Evolutionary conservation across 1,284 basidiomycete species (phyloP).

Genomic region (Heterobasidion parviporum): DNA sequence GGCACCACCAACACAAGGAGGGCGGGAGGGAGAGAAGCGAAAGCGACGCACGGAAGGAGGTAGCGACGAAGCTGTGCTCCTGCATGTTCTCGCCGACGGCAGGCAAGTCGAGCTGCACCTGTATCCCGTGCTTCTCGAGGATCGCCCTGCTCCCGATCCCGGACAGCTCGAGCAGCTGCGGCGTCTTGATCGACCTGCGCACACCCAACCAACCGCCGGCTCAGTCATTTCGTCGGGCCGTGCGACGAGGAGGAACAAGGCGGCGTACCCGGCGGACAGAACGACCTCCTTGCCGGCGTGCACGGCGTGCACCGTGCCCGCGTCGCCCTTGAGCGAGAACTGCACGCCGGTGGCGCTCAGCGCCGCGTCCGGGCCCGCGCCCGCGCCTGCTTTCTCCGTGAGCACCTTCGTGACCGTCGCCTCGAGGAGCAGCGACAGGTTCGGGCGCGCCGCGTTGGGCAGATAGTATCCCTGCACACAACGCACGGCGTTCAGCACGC

Average conservation of each 20-base stretch:
- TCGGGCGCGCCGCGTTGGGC: neutral
- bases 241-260: neutral
- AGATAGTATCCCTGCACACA: neutral
- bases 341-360: neutral
- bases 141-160: slow-evolving; percentile 2
- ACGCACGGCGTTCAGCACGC: neutral
- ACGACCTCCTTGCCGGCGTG: slow-evolving; percentile 1
- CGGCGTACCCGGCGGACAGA: slow-evolving; percentile 1
- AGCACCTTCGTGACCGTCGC: neutral
- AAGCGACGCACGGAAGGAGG: neutral
- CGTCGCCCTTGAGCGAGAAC: neutral
- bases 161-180: slow-evolving; percentile 1
- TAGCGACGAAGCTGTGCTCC: neutral
- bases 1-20: too few species aligned
- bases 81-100: slow-evolving; percentile 1
- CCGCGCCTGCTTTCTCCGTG: neutral
- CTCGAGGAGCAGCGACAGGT: neutral
- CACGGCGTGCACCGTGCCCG: neutral
- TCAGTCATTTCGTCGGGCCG: neutral
- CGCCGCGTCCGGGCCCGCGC: neutral
- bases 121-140: neutral
- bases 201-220: neutral
- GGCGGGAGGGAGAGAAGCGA: neutral
- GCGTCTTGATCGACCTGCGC: neutral
- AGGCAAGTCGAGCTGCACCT: neutral